phyloP scores from a whole-genome alignment of 257 asterid species.

The Parsonsia alboflavescens region DNA sequence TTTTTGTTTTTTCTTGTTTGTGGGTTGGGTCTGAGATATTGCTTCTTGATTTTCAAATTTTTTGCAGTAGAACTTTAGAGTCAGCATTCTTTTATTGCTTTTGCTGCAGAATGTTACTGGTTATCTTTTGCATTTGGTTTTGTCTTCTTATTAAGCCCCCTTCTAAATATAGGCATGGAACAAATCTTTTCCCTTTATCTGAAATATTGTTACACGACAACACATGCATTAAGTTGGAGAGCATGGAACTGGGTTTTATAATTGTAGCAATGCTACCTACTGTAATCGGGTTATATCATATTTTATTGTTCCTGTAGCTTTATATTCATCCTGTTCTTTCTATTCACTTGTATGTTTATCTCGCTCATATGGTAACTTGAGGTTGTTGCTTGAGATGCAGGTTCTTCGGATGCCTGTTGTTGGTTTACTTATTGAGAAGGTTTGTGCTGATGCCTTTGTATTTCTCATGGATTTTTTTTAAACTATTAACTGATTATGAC shows the following conservation, averaged over 20 bases:
- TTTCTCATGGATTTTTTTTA: neutral
- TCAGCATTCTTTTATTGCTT: neutral
- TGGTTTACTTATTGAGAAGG: constrained; percentile 50
- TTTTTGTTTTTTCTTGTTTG: neutral
- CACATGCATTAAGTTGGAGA: neutral
- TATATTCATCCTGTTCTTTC: neutral
- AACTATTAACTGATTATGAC: neutral
- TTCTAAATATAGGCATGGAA: neutral
- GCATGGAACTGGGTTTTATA: neutral
- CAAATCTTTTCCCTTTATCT: neutral
- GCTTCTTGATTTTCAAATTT: neutral
- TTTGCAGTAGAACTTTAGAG: neutral
- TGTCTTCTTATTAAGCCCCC: neutral
- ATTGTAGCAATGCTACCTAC: neutral
- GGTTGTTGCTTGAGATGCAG: constrained; percentile 31
- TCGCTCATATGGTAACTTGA: constrained; percentile 11
- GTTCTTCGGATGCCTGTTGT: constrained; percentile 73
- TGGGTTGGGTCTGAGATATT: neutral
- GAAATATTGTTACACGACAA: neutral
- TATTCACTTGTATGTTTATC: neutral
- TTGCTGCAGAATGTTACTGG: neutral
- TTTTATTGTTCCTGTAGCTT: neutral
- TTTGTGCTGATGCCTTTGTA: constrained; percentile 17
- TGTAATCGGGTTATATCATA: neutral
- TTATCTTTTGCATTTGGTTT: neutral